Base-by-base conservation (phyloP, 805 yeast species). In the Myxozyma lipomycoides region DNA sequence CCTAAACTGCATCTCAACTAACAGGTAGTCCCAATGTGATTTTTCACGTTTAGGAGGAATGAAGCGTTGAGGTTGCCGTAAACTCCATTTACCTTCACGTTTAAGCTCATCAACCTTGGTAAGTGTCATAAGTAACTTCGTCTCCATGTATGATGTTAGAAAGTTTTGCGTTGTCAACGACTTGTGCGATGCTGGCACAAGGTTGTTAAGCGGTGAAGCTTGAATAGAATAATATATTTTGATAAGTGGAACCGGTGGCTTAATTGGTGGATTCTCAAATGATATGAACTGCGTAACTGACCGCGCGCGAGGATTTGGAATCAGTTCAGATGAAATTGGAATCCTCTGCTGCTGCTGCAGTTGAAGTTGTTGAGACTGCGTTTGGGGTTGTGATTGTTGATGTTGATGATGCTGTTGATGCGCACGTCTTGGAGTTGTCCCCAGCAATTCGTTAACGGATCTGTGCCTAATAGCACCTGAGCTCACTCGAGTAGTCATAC, bases 101-200 rank as follows among this genome's bases (percentile, higher is more conserved):
- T 88, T 87, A 56, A 93, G 73, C 65, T 91, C 98, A 63, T 91
- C 98, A 42, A 93, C 90, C 54, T 98, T 51, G 1, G 95, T 84
- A 61, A 88, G 85, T 18, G 88, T 81, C 9, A 89, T 96, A 0
- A 95, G 86, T 2, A 91, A 82, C 64, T 90, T 85, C 2, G 96
- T 96, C 64, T 93, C 98, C 12, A 87, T 78, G 30, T 90, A 71
- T 0, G 95, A 86, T 61, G 84, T 78, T 63, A 88, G 95, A 68
- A 80, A 93, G 49, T 86, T 80, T 45, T 87, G 91, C 0, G 98
- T 86, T 28, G 89, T 80, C 35, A 91, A 72, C 0, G 86, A 83
- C 64, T 93, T 93, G 63, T 90, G 96, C 3, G 96, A 81, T 28
- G 89, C 78, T 0, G 95, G 88, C 26, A 93, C 71, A 19, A 91